Evolutionary conservation across 2,329 filamentous ascomycete genomes (phyloP).

Genomic region (Kalaharituber pfeilii): DNA sequence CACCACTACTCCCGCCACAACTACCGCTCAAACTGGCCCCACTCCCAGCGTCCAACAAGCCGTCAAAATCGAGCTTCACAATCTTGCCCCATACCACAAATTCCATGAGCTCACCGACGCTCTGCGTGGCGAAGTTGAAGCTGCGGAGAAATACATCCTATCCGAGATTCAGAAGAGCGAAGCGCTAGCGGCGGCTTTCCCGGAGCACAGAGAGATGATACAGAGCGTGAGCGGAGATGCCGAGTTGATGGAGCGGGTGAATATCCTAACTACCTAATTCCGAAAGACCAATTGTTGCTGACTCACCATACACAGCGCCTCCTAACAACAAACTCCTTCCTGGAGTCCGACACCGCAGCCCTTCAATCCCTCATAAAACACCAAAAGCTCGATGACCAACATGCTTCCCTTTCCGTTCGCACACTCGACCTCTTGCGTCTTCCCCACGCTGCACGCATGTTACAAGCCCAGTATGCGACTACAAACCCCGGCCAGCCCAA

Average conservation of each 20-base stretch:
- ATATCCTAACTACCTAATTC: not conserved
- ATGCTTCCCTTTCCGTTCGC: constrained; percentile 20
- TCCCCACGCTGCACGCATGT: constrained; percentile 18
- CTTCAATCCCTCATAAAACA: constrained; percentile 18
- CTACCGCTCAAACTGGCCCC: not conserved
- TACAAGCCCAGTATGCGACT: not conserved
- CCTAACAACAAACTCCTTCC: constrained; percentile 21
- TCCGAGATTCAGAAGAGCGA: constrained; percentile 61
- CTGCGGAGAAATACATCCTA: not conserved
- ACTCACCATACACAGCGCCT: not conserved
- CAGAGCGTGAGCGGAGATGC: constrained; percentile 48
- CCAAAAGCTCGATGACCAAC: constrained; percentile 18
- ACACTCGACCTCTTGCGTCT: constrained; percentile 23
- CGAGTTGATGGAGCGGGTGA: constrained; percentile 39
- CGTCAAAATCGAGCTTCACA: not conserved
- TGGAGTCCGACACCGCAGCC: constrained; percentile 18
- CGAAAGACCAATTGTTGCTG: not conserved
- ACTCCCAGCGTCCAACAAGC: not conserved
- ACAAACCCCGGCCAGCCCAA: not conserved
- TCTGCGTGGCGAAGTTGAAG: not conserved
- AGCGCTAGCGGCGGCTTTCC: constrained; percentile 54
- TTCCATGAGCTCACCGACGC: constrained; percentile 1
- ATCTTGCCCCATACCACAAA: not conserved
- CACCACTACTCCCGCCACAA: not conserved
- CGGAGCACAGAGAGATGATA: constrained; percentile 44